Conservation (phyloP, 768 basidiomycete genomes). For the Russula lepida region DNA sequence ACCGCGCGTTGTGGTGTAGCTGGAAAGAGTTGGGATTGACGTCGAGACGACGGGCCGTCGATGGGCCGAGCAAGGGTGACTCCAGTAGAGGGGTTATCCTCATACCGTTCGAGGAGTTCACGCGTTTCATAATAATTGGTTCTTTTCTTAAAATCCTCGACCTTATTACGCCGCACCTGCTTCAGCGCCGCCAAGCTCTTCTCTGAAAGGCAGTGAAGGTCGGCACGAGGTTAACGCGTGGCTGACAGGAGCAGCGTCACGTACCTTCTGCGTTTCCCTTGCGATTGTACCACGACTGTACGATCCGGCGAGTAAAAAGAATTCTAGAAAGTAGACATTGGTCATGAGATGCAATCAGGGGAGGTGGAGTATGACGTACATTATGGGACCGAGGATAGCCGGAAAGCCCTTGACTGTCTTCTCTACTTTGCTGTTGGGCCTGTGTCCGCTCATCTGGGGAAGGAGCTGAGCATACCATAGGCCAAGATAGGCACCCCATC, state of each 20-base stretch:
- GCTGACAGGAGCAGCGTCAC: conserved; percentile 18
- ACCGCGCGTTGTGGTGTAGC: conserved; percentile 21
- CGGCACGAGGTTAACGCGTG: conserved; percentile 3
- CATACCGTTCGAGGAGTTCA: conserved; percentile 84
- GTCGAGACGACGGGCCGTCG: conserved; percentile 29
- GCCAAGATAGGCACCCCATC: conserved; percentile 64
- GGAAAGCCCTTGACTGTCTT: conserved; percentile 44
- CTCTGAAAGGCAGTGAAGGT: conserved; percentile 41
- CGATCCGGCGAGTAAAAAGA: conserved; percentile 68
- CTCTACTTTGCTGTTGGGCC: conserved; percentile 28
- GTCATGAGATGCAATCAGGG: not conserved
- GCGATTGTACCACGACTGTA: conserved; percentile 75
- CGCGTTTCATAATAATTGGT: conserved; percentile 93
- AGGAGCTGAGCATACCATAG: conserved; percentile 63
- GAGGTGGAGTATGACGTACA: conserved; percentile 45
- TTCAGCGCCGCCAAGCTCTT: conserved; percentile 64
- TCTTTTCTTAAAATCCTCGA: conserved; percentile 96
- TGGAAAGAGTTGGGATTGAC: conserved; percentile 26
- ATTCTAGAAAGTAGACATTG: conserved; percentile 36
- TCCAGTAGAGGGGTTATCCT: conserved; percentile 40
- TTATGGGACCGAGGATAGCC: conserved; percentile 64
- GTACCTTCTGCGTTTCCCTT: conserved; percentile 76
- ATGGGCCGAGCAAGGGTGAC: conserved; percentile 31
- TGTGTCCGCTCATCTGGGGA: conserved; percentile 33
- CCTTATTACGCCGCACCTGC: conserved; percentile 71